Base-by-base conservation (phyloP, 1,284 basidiomycete species). In the Tremellales sp. region DNA sequence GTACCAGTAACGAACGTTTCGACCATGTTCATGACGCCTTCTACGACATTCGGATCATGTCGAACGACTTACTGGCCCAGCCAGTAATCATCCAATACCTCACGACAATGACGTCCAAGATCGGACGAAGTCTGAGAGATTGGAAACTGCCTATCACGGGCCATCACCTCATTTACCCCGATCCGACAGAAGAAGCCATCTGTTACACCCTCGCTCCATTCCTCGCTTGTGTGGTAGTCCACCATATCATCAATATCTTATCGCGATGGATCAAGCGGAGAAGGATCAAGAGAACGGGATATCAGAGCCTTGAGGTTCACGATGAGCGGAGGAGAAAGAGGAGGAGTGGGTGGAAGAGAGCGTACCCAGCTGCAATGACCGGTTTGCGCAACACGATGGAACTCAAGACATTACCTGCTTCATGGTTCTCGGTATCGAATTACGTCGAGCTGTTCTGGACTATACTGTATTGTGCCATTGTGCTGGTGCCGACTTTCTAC, bases 401-500 rank as follows among this genome's bases (percentile, higher is more conserved):
- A 45, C 47, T 65, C 17, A 43, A 47, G 22, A 57, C 48, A 8
- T 48, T 67, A 19, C 64, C 67, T 4, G 26, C 39, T 12, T 68
- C 63, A 63, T 45, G 65, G 3, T 65, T 64, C 45, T 56, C 53
- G 4, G 58, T 61, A 15, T 60, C 63, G 10, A 63, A 60, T 5
- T n/a, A 57, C 17, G 49, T 48, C 25, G 67, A 68, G 25, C 55
- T 53, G 0, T 4, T 56, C 7, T 62, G 56, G 40, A 59, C 64
- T 1, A 37, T 52, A 1, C 13, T 52, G 7, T 68, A 68, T 43
- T 53, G 51, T 17, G 37, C 19, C 17, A n/a, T 49, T 15, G 25
- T 54, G 3, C 42, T 55, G 22, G 53, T 45, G 25, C 52, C 46
- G 13, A 23, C 45, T 15, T n/a, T 58, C 24, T n/a, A 24, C 12